Percentiles rank a stretch among this genome's conserved stretches.
phyloP scores from a whole-genome alignment of 176 grass and related monocot genomes.

The Juncus effusus region DNA sequence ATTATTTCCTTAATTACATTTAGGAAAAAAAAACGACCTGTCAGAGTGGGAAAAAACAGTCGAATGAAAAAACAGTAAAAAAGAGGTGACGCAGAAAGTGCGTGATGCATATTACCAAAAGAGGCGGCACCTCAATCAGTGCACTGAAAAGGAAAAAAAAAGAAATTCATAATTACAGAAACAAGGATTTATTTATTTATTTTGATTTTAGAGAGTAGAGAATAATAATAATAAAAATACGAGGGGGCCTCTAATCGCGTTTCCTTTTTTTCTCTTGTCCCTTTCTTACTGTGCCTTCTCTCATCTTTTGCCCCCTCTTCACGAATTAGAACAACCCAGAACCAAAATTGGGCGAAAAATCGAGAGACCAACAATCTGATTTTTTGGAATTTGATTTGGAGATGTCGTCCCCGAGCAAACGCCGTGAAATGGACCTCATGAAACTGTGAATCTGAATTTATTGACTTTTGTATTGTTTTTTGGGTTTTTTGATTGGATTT shows the following conservation, averaged over 20 bases:
- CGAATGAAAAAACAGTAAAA: slow-evolving; percentile 4
- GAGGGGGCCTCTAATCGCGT: slow-evolving; percentile 23
- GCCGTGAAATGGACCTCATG: slow-evolving; percentile 99
- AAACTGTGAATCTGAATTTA: slow-evolving; percentile 60
- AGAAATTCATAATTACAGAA: slow-evolving; percentile 16
- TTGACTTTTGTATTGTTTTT: slow-evolving; percentile 24
- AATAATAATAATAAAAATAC: neutral
- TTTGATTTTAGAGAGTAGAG: slow-evolving; percentile 10
- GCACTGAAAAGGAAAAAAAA: neutral
- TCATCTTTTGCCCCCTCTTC: slow-evolving; percentile 29
- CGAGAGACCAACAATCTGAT: neutral
- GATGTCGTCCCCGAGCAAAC: slow-evolving; percentile 97
- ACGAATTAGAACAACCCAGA: slow-evolving; percentile 12
- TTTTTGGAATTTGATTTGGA: neutral
- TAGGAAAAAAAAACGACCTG: slow-evolving; percentile 12
- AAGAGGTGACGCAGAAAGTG: slow-evolving; percentile 16
- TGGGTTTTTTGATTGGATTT: neutral
- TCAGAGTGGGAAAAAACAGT: slow-evolving; percentile 13
- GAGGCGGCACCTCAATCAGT: slow-evolving; percentile 9
- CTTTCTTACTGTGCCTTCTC: slow-evolving; percentile 32
- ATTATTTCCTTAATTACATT: slow-evolving; percentile 19
- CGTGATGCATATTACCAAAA: slow-evolving; percentile 22
- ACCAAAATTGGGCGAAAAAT: slow-evolving; percentile 3
- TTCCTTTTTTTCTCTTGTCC: slow-evolving; percentile 26
- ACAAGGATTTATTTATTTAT: neutral